Conservation (phyloP, 2,329 filamentous ascomycete species). For the Venturia oleaginea region DNA sequence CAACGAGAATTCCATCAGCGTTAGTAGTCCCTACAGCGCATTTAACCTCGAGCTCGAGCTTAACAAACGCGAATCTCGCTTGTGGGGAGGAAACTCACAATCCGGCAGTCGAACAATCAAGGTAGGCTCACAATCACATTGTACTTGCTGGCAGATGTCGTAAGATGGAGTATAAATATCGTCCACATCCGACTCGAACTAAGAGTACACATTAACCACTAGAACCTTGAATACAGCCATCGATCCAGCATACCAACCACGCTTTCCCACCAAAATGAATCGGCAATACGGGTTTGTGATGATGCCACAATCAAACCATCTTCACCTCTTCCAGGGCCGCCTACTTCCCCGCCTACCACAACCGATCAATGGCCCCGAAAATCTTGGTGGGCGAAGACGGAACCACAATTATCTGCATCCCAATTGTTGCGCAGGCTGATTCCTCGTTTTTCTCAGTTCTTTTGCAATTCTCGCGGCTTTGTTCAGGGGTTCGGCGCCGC, state of each 20-base stretch:
- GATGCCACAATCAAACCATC: not conserved
- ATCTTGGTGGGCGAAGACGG: not conserved
- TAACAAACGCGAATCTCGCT: not conserved
- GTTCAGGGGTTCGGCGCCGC: not conserved
- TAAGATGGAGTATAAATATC: not conserved
- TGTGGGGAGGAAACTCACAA: not conserved
- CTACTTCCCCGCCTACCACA: not conserved
- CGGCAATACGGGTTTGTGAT: not conserved
- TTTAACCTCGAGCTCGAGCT: not conserved
- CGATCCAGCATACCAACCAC: not conserved
- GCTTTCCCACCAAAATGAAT: not conserved
- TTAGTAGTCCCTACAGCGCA: not conserved
- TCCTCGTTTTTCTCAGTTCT: not conserved
- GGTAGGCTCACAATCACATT: not conserved
- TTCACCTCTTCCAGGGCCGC: not conserved
- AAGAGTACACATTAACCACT: not conserved
- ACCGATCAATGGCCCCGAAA: not conserved
- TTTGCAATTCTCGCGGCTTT: not conserved
- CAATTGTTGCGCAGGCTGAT: not conserved
- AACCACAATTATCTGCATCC: not conserved
- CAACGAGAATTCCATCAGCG: not conserved
- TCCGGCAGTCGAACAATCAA: not conserved
- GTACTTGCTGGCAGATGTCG: not conserved
- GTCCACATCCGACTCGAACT: not conserved
- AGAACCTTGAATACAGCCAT: not conserved